These are phyloP conservation scores for Aspergillus brasiliensis DNA, from an alignment of 2,329 filamentous ascomycete species.

Conservation along the genomic window DNA sequence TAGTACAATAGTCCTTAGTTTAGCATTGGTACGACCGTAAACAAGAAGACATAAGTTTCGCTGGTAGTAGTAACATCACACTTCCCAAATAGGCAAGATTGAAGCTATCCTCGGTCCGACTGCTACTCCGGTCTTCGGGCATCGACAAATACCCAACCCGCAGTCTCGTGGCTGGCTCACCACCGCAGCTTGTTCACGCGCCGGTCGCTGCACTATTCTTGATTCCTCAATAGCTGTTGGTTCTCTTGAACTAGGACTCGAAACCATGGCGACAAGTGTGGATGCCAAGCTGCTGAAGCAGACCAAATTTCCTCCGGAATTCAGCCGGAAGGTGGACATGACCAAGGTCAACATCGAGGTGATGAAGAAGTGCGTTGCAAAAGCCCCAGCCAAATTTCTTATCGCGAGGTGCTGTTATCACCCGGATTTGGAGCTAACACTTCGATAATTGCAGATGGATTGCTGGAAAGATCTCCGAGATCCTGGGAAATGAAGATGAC, in stretches of 20 bases:
- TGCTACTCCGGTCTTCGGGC: slow-evolving; percentile 9
- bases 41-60: too few species aligned
- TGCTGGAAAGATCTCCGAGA: slow-evolving; percentile 79
- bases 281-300: slow-evolving; percentile 86
- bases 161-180: slow-evolving; percentile 13
- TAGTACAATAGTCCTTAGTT: too few species aligned
- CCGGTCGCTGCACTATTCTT: slow-evolving; percentile 3
- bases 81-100: slow-evolving; percentile 17
- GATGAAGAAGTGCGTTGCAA: slow-evolving; percentile 80
- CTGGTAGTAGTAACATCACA: neutral
- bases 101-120: slow-evolving; percentile 22
- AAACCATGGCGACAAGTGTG: slow-evolving; percentile 74
- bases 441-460: slow-evolving; percentile 72
- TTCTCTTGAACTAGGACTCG: slow-evolving; percentile 33
- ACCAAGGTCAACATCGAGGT: slow-evolving; percentile 95
- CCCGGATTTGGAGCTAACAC: neutral
- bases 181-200: slow-evolving; percentile 9
- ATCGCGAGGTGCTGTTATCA: slow-evolving; percentile 4
- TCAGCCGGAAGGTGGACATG: slow-evolving; percentile 95
- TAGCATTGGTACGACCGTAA: too few species aligned
- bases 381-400: slow-evolving; percentile 11
- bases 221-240: neutral
- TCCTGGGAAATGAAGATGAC: slow-evolving; percentile 91
- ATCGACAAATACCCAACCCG: slow-evolving; percentile 12
- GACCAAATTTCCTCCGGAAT: slow-evolving; percentile 92